Base-by-base conservation (phyloP, 805 yeast species). In the Pichia phayaonensis region DNA sequence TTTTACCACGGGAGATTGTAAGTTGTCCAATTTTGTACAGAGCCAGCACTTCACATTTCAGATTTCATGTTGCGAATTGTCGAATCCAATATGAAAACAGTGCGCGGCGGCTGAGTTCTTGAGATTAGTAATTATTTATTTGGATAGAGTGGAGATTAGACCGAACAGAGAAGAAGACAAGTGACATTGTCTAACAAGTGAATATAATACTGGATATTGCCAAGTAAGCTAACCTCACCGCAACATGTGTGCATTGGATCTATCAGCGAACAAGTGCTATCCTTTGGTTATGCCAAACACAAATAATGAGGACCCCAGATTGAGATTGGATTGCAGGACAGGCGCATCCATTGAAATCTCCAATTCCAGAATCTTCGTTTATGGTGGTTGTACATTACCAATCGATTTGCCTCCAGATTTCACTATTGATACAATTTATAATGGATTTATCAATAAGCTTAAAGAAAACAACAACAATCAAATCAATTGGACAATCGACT, bases 331-430 rank as follows among this genome's bases (percentile, higher is more conserved):
- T 48, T 76, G 76, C 44, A 71, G 92, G 50, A 81, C 89, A 1
- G 94, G 94, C 16, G 78, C 88, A 2, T 79, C 88, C 0, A 67
- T 81, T 2, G 68, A 75, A 1, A 70, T 81, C 24, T 71, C 75
- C 38, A 76, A 81, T 57, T 84, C 90, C 7, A 70, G 80, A 46
- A 71, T 85, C 1, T 75, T 81, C 29, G 81, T 79, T 0, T 79
- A 72, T 61, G 92, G 90, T n/a, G 94, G 94, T 0, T 65, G 83
- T 18, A 76, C 81, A 0, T 64, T 81, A 11, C 85, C 84, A 1
- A 59, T 85, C 18, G 76, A 77, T 44, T 59, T 83, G 39, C 57
- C 65, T 4, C 59, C 68, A 2, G 46, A 50, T 2, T 66, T 73
- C 26, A 67, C 76, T 13, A 61, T 75, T 20, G 59, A 61, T 2